A percentile compares a stretch with the other conserved stretches of the same genome.
Evolutionary conservation across 352 stramenopile species (phyloP).

Genomic region (Phytophthora vignae): DNA sequence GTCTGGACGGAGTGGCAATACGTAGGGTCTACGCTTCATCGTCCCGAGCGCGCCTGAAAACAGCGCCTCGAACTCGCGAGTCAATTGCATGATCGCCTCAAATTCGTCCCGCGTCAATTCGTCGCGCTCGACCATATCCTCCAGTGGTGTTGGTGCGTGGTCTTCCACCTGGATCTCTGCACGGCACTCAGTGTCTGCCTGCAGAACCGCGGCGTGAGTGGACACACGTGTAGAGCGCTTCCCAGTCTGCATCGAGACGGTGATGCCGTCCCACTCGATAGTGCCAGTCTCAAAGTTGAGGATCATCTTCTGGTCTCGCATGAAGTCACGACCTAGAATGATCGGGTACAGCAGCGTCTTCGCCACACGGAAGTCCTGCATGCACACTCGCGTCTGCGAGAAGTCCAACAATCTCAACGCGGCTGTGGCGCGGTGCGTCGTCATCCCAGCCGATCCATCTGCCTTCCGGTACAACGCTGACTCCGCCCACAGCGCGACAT

Average conservation of each 20-base stretch:
- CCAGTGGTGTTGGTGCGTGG: no score
- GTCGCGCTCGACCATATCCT: no score
- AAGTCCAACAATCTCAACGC: neutral
- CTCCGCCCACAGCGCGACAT: neutral
- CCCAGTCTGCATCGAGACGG: neutral
- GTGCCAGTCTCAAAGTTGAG: slow-evolving; percentile 1
- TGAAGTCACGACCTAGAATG: slow-evolving; percentile 2
- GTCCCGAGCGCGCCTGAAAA: neutral
- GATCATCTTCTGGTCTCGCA: neutral
- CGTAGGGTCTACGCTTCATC: neutral
- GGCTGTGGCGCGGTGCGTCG: neutral
- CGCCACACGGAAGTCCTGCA: neutral
- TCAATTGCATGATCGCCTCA: neutral
- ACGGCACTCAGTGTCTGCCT: neutral
- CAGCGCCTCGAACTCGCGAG: neutral
- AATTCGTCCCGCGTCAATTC: no score
- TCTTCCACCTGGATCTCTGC: no score
- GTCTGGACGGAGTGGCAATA: neutral
- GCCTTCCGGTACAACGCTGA: neutral
- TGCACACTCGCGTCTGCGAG: neutral
- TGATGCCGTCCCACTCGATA: slow-evolving; percentile 3
- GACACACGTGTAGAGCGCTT: no score
- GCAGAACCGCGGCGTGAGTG: neutral
- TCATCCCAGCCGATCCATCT: neutral
- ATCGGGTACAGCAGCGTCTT: neutral